A percentile compares a stretch with the other conserved stretches of the same genome.
phyloP scores from a whole-genome alignment of 2,329 filamentous ascomycete genomes.

The Colletotrichum camelliae region DNA sequence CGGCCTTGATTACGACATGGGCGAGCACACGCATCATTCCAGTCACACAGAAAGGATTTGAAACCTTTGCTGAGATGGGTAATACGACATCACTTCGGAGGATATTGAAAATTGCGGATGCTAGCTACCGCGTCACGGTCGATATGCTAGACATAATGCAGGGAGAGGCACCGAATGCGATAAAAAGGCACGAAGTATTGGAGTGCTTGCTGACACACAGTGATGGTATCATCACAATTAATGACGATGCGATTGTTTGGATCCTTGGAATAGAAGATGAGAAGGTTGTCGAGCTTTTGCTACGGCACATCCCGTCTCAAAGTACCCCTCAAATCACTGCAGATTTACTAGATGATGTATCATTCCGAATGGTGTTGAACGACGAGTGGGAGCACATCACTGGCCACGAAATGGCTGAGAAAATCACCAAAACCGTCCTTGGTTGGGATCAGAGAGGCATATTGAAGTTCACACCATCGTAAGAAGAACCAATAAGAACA shows the following conservation, averaged over 20 bases:
- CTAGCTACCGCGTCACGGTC: neutral
- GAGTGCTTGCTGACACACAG: neutral
- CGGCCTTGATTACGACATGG: neutral
- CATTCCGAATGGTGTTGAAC: neutral
- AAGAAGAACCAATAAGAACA: neutral
- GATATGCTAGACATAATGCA: neutral
- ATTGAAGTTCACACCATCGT: neutral
- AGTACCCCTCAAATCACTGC: neutral
- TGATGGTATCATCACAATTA: neutral
- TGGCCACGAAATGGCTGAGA: neutral
- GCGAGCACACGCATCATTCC: neutral
- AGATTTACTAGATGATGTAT: neutral
- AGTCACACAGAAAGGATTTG: neutral
- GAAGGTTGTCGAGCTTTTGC: neutral
- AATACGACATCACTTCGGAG: neutral
- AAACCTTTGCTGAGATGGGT: neutral
- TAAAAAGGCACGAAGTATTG: neutral
- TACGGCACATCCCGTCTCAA: neutral
- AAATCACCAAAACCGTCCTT: neutral
- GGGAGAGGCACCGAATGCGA: neutral
- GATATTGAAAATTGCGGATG: neutral
- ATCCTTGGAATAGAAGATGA: neutral
- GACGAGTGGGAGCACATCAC: neutral
- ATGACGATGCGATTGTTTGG: neutral
- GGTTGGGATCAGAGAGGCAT: neutral